Base-by-base conservation (phyloP, 495 filamentous ascomycete species). In the Aspergillus sclerotioniger region DNA sequence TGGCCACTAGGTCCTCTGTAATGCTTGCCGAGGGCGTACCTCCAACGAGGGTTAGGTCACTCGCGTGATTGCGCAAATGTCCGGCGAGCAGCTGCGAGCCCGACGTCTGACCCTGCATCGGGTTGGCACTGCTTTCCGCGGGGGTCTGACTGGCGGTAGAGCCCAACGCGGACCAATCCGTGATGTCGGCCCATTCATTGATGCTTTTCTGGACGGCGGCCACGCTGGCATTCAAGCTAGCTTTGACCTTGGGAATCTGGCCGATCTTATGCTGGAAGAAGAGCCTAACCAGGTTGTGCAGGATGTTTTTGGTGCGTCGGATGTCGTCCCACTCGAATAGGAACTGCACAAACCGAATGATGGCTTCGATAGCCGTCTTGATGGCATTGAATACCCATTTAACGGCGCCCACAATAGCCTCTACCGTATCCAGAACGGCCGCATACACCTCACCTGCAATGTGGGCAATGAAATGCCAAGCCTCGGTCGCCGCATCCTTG, bases 251-350 rank as follows among this genome's bases (percentile, higher is more conserved):
- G 31, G 37, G 25, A n/a, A 59, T 59, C 8, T 15, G 3, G 10
- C 37, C n/a, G 10, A 54, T 51, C 57, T 47, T 8, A 29, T 53
- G 8, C 43, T 48, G 25, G 8, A 59, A 12, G 8, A 15, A 59
- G 3, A 48, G 29, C 31, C 47, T 51, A 25, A 39, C 16, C 6
- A 52, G 6, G 28, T 60, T 60, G 16, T 51, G 15, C 17, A 56
- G 28, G 1, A 56, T 53, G 16, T 52, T 13, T 28, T 60, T 56
- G 35, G 53, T 60, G 3, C 58, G 43, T 1, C 25, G 12, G 16
- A 60, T 56, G 15, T 60, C 58, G 21, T 46, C 47, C 58, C 58
- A 60, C 4, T 51, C 20, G 15, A 60, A 56, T 0, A 60, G 46
- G 7, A 52, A 33, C 46, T 52, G 15, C 1, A 60, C 6, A 15